Percentiles rank a stretch among this genome's conserved stretches.
Conservation (phyloP, 441 rosid species). For the Populus hybrid region DNA sequence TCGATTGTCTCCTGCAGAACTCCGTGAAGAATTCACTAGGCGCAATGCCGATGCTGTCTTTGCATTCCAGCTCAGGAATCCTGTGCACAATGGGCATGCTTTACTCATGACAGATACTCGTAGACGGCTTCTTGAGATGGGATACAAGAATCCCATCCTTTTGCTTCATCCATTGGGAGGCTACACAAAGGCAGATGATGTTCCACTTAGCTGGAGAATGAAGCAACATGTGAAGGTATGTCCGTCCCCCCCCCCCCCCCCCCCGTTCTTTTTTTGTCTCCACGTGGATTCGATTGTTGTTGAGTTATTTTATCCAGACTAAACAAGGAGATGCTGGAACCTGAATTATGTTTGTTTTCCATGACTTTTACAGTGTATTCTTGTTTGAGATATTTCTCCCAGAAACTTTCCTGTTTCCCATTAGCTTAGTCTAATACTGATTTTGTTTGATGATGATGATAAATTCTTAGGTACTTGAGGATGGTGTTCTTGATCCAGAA, state of each 20-base stretch:
- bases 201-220: conserved; percentile 92
- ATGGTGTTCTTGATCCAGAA: conserved; percentile 95
- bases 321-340: too few relatives aligned
- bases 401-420: too few relatives aligned
- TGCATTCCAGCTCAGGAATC: conserved; percentile 95
- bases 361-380: too few relatives aligned
- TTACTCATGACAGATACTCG: conserved; percentile 91
- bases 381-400: too few relatives aligned
- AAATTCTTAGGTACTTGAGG: conserved; percentile 73
- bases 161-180: conserved; percentile 96
- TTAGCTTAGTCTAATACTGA: background rate
- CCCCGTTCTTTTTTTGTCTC: background rate
- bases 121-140: conserved; percentile 82
- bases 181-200: conserved; percentile 94
- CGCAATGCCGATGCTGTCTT: conserved; percentile 96
- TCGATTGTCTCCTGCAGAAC: conserved; percentile 73
- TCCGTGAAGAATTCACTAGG: conserved; percentile 65
- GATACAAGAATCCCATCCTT: conserved; percentile 84
- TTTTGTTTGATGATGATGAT: conserved; percentile 7
- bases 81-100: conserved; percentile 97
- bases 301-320: background rate
- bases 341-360: too few relatives aligned
- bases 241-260: background rate
- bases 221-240: conserved; percentile 89
- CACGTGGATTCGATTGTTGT: background rate